phyloP scores from a whole-genome alignment of 345 rosid genomes.

The Populus davidiana region DNA sequence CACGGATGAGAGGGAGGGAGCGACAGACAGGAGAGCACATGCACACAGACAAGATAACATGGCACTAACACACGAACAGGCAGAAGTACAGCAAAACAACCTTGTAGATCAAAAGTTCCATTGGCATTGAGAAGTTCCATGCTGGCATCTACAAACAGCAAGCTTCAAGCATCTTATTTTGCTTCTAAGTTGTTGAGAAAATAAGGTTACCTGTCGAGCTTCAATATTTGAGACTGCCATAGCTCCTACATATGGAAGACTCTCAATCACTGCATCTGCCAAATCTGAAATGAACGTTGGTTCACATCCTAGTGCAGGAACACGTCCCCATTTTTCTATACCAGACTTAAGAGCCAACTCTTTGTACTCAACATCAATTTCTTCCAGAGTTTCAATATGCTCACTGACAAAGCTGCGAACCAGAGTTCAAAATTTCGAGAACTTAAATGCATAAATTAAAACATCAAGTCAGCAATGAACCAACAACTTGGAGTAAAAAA shows the following conservation, averaged over 20 bases:
- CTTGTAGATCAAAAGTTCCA: not conserved
- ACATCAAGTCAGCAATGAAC: not conserved
- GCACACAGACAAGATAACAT: not conserved
- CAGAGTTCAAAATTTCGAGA: constrained; percentile 9
- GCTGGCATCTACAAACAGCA: not conserved
- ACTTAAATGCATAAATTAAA: constrained; percentile 1
- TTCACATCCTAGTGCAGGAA: constrained; percentile 92
- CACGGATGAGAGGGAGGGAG: not conserved
- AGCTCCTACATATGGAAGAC: constrained; percentile 97
- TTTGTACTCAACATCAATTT: constrained; percentile 94
- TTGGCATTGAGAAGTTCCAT: not conserved
- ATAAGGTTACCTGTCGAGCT: constrained; percentile 80
- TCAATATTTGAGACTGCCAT: constrained; percentile 97
- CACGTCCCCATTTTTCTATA: constrained; percentile 95
- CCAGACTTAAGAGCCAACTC: constrained; percentile 92
- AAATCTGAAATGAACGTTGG: constrained; percentile 89
- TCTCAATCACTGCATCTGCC: constrained; percentile 96
- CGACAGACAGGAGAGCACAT: not conserved
- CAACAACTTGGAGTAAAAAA: constrained; percentile 7
- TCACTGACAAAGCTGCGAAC: constrained; percentile 87
- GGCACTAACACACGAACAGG: not conserved
- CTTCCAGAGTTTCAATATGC: constrained; percentile 97
- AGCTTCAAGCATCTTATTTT: not conserved
- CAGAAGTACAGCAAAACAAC: not conserved
- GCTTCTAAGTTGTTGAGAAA: not conserved